Conservation (phyloP, 2,329 filamentous ascomycete species). For the Alternaria tenuissima region DNA sequence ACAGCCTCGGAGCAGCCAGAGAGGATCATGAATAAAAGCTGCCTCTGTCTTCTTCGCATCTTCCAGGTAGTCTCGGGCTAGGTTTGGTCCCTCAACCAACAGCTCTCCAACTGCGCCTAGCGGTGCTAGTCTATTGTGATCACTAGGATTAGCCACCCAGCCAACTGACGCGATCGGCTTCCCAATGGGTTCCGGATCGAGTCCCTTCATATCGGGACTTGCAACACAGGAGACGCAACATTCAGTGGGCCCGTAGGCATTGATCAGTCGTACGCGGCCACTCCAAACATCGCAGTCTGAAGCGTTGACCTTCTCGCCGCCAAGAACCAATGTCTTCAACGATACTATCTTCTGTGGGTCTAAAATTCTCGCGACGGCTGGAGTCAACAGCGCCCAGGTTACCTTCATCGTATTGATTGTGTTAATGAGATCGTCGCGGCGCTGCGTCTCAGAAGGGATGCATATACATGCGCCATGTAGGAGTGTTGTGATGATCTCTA, state of each 20-base stretch:
- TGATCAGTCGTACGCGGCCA: background rate
- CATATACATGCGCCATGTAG: constrained; percentile 58
- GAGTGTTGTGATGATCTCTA: background rate
- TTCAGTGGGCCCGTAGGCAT: constrained; percentile 13
- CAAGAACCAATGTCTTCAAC: constrained; percentile 51
- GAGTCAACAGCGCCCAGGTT: constrained; percentile 57
- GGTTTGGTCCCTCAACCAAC: constrained; percentile 62
- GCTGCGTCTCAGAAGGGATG: constrained; percentile 61
- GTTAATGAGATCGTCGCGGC: constrained; percentile 58
- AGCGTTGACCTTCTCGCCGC: constrained; percentile 44
- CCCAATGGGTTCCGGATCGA: constrained; percentile 43
- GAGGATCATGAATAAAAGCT: constrained; percentile 40
- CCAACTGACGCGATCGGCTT: constrained; percentile 60
- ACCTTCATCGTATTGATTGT: constrained; percentile 31
- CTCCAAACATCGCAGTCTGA: background rate
- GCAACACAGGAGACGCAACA: background rate
- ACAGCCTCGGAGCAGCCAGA: background rate
- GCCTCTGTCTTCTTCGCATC: constrained; percentile 32
- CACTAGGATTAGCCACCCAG: constrained; percentile 34
- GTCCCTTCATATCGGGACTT: too few species aligned
- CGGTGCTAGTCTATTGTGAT: constrained; percentile 19
- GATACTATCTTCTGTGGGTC: constrained; percentile 52
- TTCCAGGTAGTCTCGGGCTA: constrained; percentile 37
- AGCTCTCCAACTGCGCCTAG: constrained; percentile 55
- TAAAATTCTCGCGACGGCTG: constrained; percentile 60